Conservation (phyloP, 108 stramenopile genomes). For the Skeletonema menzelii region DNA sequence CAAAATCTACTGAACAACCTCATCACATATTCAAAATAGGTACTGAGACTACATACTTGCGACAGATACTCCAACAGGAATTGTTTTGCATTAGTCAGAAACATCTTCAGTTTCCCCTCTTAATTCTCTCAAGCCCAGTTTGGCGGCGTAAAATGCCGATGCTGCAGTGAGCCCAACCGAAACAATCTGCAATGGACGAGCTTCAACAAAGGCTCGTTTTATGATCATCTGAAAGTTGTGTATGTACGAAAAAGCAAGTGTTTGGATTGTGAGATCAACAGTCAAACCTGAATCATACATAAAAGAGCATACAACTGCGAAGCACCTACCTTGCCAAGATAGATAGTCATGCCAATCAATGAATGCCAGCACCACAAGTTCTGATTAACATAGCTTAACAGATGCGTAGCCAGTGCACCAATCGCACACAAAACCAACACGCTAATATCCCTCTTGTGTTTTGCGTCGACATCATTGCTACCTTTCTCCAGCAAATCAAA, state of each 20-base stretch:
- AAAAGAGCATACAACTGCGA: not conserved
- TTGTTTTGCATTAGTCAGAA: not conserved
- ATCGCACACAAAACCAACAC: conserved; percentile 21
- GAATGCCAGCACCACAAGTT: conserved; percentile 29
- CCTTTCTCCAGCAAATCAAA: conserved; percentile 17
- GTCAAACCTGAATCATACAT: not conserved
- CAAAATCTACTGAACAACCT: too few species aligned
- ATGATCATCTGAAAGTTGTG: not conserved
- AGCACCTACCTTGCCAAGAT: conserved; percentile 12
- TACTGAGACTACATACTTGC: not conserved
- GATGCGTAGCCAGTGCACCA: conserved; percentile 19
- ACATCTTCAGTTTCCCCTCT: not conserved
- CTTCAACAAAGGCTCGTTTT: conserved; percentile 13
- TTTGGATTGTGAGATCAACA: not conserved
- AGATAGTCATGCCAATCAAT: conserved; percentile 23
- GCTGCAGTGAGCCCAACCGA: conserved; percentile 3
- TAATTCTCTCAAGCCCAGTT: conserved; percentile 7
- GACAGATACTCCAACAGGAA: not conserved
- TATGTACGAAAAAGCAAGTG: not conserved
- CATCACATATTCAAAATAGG: too few species aligned
- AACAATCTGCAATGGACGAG: conserved; percentile 13
- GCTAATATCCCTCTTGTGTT: conserved; percentile 10
- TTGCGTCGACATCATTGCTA: not conserved
- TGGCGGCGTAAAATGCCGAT: conserved; percentile 12
- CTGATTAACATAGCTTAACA: conserved; percentile 35